Evolutionary conservation across 139 green algal genomes (phyloP), one percentile per base, ranked within the genome.

Genomic region (Chlamydomonas asymmetrica): DNA sequence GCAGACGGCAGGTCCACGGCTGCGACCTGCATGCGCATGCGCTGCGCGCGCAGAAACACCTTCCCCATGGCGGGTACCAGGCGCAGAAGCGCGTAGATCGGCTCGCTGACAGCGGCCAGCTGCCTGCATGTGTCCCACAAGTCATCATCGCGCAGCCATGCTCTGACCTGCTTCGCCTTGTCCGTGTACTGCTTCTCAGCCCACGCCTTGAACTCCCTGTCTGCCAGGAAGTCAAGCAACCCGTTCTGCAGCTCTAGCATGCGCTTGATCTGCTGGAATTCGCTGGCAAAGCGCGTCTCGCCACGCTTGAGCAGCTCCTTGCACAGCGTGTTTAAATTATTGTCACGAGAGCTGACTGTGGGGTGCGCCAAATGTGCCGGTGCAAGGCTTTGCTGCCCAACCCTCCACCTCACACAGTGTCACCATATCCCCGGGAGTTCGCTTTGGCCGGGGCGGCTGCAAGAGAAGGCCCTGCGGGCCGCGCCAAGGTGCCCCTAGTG

Each of bases 41-140:
- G 23, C 13, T 25, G 22, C 27, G 22, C 3, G 9, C 37, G 37
- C 10, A 29, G 18, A 41, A 43, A 40, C 5, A 72, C 27, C 65
- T 61, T 60, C n/a, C 65, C 43, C 13, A 32, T 40, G 6, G 43
- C 45, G 3, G 65, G 41, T 16, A 43, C 65, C 10, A 61, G 16
- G n/a, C 65, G 41, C 65, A 72, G 65, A 4, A 72, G 13, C 65
- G 27, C 16, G 10, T 61, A 6, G 23, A 72, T 72, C 20, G 65
- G 65, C 16, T 29, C 45, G 18, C 18, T 29, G 10, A 72, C 2
- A 3, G 20, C 43, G 5, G 60, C 65, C 9, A 59, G 41, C 13
- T 72, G n/a, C 27, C 40, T 9, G 5, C 31, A 6, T 13, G 3
- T 56, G 40, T 9, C 8, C 65, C 65, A 72, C n/a, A n/a, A n/a